phyloP scores from a whole-genome alignment of 2,329 filamentous ascomycete genomes.

The Colletotrichum filicis region DNA sequence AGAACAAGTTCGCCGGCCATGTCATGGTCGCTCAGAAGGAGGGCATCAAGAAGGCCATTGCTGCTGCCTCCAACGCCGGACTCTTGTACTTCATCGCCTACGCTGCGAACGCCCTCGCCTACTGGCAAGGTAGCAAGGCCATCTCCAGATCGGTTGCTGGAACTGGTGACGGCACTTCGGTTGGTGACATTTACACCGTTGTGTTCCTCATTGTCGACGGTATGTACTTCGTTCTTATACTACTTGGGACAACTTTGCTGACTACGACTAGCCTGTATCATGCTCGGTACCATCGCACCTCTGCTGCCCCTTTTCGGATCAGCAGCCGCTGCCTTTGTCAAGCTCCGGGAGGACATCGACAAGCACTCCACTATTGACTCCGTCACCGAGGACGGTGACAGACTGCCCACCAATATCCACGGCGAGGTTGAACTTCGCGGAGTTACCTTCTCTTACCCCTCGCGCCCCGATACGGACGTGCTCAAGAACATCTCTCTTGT shows the following conservation, averaged over 20 bases:
- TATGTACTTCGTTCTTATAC: slow-evolving; percentile 40
- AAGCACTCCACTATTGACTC: slow-evolving; percentile 58
- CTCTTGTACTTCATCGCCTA: slow-evolving; percentile 76
- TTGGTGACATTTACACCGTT: slow-evolving; percentile 69
- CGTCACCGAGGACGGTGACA: slow-evolving; percentile 49
- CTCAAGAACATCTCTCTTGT: slow-evolving; percentile 58
- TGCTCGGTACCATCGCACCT: slow-evolving; percentile 71
- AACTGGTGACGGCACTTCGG: slow-evolving; percentile 46
- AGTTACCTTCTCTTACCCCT: slow-evolving; percentile 58
- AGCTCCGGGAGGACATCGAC: slow-evolving; percentile 68
- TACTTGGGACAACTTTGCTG: slow-evolving; percentile 50
- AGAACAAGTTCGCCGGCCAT: slow-evolving; percentile 64
- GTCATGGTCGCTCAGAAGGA: slow-evolving; percentile 61
- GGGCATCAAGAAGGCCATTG: slow-evolving; percentile 68
- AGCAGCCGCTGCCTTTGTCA: slow-evolving; percentile 67
- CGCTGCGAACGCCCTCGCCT: slow-evolving; percentile 73
- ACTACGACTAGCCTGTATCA: slow-evolving; percentile 60
- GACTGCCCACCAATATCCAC: slow-evolving; percentile 57
- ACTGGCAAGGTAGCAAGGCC: slow-evolving; percentile 72
- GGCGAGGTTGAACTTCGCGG: slow-evolving; percentile 56
- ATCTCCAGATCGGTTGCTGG: slow-evolving; percentile 53
- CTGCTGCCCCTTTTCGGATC: slow-evolving; percentile 70
- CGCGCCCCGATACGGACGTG: slow-evolving; percentile 53
- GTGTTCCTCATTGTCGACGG: slow-evolving; percentile 73
- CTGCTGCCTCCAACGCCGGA: slow-evolving; percentile 68